Conservation (phyloP, 2,329 filamentous ascomycete genomes). For the Alternaria gansuensis region DNA sequence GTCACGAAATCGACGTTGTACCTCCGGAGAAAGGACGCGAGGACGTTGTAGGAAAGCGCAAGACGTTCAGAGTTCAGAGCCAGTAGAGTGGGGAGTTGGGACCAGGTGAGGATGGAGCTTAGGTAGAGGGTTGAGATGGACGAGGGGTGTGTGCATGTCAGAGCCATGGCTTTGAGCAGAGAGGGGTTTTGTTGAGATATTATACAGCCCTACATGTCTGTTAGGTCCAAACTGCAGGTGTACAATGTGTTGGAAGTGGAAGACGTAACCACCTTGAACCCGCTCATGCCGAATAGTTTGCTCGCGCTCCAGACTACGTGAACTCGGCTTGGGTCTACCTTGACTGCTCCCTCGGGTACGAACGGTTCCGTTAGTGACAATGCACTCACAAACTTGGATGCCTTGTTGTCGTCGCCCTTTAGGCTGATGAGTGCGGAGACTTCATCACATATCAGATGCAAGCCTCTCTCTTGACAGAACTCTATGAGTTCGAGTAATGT, state of each 20-base stretch:
- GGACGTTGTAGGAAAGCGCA: conserved; percentile 30
- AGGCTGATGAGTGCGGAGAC: conserved; percentile 34
- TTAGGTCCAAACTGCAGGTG: conserved; percentile 2
- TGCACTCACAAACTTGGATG: conserved; percentile 36
- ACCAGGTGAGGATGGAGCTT: conserved; percentile 36
- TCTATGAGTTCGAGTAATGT: conserved; percentile 44
- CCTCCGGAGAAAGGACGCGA: conserved; percentile 26
- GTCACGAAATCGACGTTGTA: conserved; percentile 33
- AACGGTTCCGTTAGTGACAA: conserved; percentile 42
- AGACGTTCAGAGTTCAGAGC: conserved; percentile 38
- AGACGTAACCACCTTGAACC: conserved; percentile 41
- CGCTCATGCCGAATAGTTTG: conserved; percentile 44
- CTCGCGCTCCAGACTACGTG: conserved; percentile 47
- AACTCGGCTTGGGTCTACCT: conserved; percentile 44
- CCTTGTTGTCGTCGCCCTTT: conserved; percentile 13
- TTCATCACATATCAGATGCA: conserved; percentile 46
- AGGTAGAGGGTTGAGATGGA: conserved; percentile 35
- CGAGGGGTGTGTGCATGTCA: conserved; percentile 33
- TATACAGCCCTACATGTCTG: conserved; percentile 38
- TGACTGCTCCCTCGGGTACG: conserved; percentile 40
- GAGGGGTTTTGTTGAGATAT: conserved; percentile 43
- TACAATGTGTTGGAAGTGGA: neutral
- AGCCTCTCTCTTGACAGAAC: conserved; percentile 43
- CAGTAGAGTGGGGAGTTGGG: conserved; percentile 39
- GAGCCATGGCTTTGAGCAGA: conserved; percentile 31